phyloP scores from a whole-genome alignment of 352 stramenopile species.

The Globisporangium cylindrosporum region DNA sequence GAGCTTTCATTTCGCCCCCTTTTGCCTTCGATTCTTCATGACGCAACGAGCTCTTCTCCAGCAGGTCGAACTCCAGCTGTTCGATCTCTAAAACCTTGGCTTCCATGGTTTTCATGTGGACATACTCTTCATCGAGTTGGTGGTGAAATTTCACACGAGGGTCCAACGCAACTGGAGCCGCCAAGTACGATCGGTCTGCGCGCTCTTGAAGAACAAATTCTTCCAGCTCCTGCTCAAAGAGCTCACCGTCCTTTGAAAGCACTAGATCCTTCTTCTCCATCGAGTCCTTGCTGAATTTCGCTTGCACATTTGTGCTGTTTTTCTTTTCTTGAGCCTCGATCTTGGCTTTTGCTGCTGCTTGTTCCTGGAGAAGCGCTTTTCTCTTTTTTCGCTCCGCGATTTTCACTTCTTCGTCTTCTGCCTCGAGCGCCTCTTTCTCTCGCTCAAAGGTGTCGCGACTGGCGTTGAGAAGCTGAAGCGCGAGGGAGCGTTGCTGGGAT shows the following conservation, averaged over 20 bases:
- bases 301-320: conserved; percentile 24
- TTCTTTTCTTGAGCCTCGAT: conserved; percentile 36
- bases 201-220: conserved; percentile 44
- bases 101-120: conserved; percentile 64
- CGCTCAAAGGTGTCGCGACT: conserved; percentile 53
- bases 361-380: conserved; percentile 40
- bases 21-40: conserved; percentile 46
- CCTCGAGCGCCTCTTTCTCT: conserved; percentile 45
- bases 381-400: conserved; percentile 41
- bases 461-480: conserved; percentile 62
- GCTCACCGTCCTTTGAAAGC: conserved; percentile 49
- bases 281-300: conserved; percentile 43
- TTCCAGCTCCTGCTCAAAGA: conserved; percentile 51
- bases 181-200: conserved; percentile 49
- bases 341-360: conserved; percentile 47
- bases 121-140: conserved; percentile 51
- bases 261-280: conserved; percentile 56
- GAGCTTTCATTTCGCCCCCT: conserved; percentile 27
- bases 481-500: conserved; percentile 40
- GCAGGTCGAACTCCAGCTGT: conserved; percentile 59
- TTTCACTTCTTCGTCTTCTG: conserved; percentile 50
- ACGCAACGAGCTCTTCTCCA: conserved; percentile 59
- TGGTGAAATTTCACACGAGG: conserved; percentile 33
- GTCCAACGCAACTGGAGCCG: conserved; percentile 36
- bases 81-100: conserved; percentile 42